Evolutionary conservation across 306 rosid species (phyloP).

Genomic region (Phaseolus lunatus): DNA sequence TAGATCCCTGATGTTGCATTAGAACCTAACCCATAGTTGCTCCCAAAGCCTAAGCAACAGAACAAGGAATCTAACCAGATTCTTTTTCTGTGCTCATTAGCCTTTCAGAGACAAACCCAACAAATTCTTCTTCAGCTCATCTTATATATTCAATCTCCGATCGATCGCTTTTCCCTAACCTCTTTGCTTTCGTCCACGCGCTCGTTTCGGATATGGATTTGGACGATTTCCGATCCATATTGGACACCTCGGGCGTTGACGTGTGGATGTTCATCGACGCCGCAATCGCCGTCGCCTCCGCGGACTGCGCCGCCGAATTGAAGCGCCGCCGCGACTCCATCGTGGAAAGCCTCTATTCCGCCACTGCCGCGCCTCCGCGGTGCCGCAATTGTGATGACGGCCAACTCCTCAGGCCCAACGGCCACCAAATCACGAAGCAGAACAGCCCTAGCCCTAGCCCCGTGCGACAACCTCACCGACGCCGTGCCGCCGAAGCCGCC

Average conservation of each 20-base stretch:
- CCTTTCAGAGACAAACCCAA: not conserved
- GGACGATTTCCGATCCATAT: constrained; percentile 82
- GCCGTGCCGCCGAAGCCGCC: constrained; percentile 3
- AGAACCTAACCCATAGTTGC: not conserved
- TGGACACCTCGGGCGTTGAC: constrained; percentile 83
- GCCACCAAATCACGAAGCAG: constrained; percentile 40
- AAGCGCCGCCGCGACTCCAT: constrained; percentile 81
- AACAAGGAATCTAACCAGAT: constrained; percentile 29
- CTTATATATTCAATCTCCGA: not conserved
- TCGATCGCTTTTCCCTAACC: constrained; percentile 4
- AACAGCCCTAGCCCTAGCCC: constrained; percentile 48
- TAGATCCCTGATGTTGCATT: constrained; percentile 42
- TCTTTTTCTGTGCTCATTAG: constrained; percentile 30
- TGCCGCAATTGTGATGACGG: constrained; percentile 61
- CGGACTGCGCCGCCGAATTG: constrained; percentile 65
- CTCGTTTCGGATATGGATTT: constrained; percentile 64
- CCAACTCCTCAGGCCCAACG: constrained; percentile 24
- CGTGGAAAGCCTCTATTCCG: constrained; percentile 73
- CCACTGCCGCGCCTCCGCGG: constrained; percentile 45
- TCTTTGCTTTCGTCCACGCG: not conserved
- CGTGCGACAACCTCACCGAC: constrained; percentile 19
- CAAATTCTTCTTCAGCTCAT: not conserved
- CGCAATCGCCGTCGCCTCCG: constrained; percentile 80
- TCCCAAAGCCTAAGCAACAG: constrained; percentile 7
- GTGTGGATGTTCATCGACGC: constrained; percentile 86